Evolutionary conservation across 163 green algal species (phyloP), one percentile per base, ranked within the genome.

Genomic region (Scenedesmus sp.): DNA sequence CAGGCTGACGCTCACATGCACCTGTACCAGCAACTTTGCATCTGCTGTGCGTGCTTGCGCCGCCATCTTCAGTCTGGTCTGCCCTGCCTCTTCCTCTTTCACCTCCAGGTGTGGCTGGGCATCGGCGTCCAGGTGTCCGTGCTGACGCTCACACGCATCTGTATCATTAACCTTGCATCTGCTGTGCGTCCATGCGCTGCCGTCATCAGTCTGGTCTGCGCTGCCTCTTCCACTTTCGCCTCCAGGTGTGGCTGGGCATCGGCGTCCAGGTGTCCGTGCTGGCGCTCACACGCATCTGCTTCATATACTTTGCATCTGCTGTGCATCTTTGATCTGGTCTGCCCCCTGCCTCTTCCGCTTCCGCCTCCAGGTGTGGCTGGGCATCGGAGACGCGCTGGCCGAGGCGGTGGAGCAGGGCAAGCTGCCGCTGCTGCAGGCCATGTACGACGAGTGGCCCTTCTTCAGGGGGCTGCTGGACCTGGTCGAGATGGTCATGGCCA

Each of bases 401-500:
- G 43, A 70, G 70, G 92, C 95, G 18, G 86, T 96, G 16, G 68
- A 91, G 5, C 80, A 76, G 20, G 93, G 93, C 40, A 42, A 94
- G 22, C 73, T 93, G 59, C 35, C 82, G 91, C 84, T 95, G 53
- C 94, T 99, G 59, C 95, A 98, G 93, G 96, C 97, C 70, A 99
- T 99, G 98, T 99, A 99, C 95, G 86, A 95, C 46, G 91, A 97
- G 78, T 99, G 98, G 98, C 97, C 97, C 49, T 99, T 99, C 95
- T 99, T 99, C 95, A 93, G 96, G 81, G 81, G 81, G 16, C 70
- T 92, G 0, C 94, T 99, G 53, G 98, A 99, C 95, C 97, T 99
- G 93, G 95, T 99, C 44, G 98, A 99, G 92, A 99, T 99, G 98
- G 97, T 99, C 65, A 95, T 99, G 84, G 98, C 97, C 88, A 99